phyloP scores from a whole-genome alignment of 2,329 filamentous ascomycete species.

The Drechslerella dactyloides region DNA sequence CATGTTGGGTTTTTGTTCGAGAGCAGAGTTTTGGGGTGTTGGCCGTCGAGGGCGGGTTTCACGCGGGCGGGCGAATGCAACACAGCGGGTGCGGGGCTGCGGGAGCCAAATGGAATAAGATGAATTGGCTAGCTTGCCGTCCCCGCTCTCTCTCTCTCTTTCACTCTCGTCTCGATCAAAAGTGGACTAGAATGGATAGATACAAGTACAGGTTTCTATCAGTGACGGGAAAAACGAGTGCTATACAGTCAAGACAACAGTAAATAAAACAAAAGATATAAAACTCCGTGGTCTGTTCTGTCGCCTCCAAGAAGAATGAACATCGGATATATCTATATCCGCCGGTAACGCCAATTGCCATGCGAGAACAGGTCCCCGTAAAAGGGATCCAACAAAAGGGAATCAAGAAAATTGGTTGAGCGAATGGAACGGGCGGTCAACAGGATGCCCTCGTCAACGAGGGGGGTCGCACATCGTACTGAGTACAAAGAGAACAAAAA shows the following conservation, averaged over 20 bases:
- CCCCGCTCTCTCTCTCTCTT: no score
- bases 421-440: background rate
- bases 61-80: no score
- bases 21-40: no score
- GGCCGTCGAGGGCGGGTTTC: no score
- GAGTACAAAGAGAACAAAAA: background rate
- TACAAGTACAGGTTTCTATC: background rate
- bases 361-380: background rate
- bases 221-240: background rate
- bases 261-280: background rate
- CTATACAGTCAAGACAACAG: background rate
- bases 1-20: no score
- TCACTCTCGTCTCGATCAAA: no score
- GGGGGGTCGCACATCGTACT: background rate
- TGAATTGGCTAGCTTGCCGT: background rate
- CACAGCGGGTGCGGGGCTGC: background rate
- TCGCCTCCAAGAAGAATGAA: background rate
- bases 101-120: background rate
- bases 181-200: background rate
- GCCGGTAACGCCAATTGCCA: slow-evolving; percentile 5
- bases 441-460: slow-evolving; percentile 9
- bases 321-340: background rate
- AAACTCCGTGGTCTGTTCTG: background rate
- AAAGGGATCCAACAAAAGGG: background rate
- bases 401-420: background rate